A percentile compares a stretch with the other conserved stretches of the same genome.
These are phyloP conservation scores for Fragilaria crotonensis DNA, from an alignment of 108 stramenopile genomes.

Conservation along the genomic window DNA sequence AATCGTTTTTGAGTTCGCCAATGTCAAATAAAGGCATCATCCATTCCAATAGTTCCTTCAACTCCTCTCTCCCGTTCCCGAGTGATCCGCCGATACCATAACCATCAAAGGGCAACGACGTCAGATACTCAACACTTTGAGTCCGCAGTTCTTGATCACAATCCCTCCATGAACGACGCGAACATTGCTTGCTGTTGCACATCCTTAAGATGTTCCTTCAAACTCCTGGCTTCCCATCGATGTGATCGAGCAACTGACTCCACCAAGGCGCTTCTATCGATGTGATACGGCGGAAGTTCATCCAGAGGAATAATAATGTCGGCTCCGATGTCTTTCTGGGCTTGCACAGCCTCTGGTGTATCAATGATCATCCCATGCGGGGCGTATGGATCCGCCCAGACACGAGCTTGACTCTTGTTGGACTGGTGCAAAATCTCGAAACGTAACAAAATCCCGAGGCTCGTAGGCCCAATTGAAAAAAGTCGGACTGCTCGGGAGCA, in stretches of 20 bases:
- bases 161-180: slow-evolving; percentile 89
- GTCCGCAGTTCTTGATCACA: slow-evolving; percentile 68
- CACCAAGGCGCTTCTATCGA: slow-evolving; percentile 44
- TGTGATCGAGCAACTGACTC: slow-evolving; percentile 81
- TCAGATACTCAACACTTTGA: slow-evolving; percentile 76
- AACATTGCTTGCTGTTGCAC: slow-evolving; percentile 86
- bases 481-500: slow-evolving; percentile 51
- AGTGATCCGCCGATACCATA: slow-evolving; percentile 89
- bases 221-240: slow-evolving; percentile 89
- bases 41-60: slow-evolving; percentile 77
- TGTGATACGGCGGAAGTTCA: slow-evolving; percentile 87
- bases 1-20: slow-evolving; percentile 23
- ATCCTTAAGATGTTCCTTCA: slow-evolving; percentile 75
- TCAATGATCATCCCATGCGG: slow-evolving; percentile 76
- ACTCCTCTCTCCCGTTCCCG: slow-evolving; percentile 79
- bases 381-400: slow-evolving; percentile 66
- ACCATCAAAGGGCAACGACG: slow-evolving; percentile 89
- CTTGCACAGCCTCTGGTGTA: slow-evolving; percentile 79
- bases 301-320: slow-evolving; percentile 96
- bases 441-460: slow-evolving; percentile 58
- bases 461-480: slow-evolving; percentile 76
- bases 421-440: slow-evolving; percentile 84
- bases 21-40: slow-evolving; percentile 85
- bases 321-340: slow-evolving; percentile 86
- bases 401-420: slow-evolving; percentile 67